phyloP scores from a whole-genome alignment of 768 basidiomycete species.

The Candolleomyces aberdarensis region DNA sequence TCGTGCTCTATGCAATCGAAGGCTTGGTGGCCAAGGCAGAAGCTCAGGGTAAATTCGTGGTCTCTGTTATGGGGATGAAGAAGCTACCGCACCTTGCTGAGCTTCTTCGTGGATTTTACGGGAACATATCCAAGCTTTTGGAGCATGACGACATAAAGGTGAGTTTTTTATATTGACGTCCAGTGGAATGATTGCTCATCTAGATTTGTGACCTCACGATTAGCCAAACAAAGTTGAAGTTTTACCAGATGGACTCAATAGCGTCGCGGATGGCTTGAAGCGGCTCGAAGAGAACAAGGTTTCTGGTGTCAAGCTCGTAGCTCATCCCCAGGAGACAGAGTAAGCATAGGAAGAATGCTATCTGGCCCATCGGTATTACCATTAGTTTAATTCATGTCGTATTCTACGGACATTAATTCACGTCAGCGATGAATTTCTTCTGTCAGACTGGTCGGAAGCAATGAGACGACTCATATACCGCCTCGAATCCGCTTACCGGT shows the following conservation, averaged over 20 bases:
- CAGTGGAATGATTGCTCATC: background rate
- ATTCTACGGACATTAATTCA: too few species aligned
- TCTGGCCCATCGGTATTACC: too few species aligned
- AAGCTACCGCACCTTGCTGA: conserved; percentile 18
- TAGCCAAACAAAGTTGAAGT: conserved; percentile 43
- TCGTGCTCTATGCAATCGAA: conserved; percentile 25
- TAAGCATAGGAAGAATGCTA: background rate
- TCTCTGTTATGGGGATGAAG: conserved; percentile 17
- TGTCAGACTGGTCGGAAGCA: too few species aligned
- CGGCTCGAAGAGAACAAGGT: conserved; percentile 37
- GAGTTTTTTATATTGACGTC: too few species aligned
- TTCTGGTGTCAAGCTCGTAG: conserved; percentile 41
- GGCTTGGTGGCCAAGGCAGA: conserved; percentile 5
- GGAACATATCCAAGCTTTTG: conserved; percentile 22
- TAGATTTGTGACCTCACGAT: background rate
- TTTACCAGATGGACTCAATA: conserved; percentile 41
- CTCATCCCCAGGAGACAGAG: conserved; percentile 37
- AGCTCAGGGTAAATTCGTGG: conserved; percentile 9
- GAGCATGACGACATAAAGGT: conserved; percentile 34
- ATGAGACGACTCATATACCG: too few species aligned
- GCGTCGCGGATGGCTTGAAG: conserved; percentile 39
- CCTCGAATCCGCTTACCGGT: too few species aligned
- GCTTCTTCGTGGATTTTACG: conserved; percentile 20
- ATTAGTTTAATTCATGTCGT: background rate
- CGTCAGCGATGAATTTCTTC: too few species aligned